Evolutionary conservation across 805 yeast genomes (phyloP).

Genomic region (Debaryomyces prosopidis): DNA sequence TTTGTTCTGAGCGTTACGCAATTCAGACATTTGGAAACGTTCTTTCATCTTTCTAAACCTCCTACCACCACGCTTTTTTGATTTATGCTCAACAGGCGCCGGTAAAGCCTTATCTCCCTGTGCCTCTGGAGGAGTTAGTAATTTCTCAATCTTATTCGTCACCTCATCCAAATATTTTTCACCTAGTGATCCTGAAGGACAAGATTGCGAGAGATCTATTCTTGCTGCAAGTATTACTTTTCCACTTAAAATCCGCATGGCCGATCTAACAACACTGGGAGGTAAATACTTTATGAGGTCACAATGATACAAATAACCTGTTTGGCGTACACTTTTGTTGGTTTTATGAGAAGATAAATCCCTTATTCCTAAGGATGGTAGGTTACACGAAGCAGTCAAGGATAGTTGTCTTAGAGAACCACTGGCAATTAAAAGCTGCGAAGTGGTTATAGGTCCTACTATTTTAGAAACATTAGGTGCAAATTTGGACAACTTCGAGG

Average conservation of each 20-base stretch:
- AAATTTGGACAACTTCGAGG: slow-evolving; percentile 53
- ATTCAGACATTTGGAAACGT: slow-evolving; percentile 75
- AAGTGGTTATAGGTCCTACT: slow-evolving; percentile 70
- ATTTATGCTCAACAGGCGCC: slow-evolving; percentile 69
- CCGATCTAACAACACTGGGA: slow-evolving; percentile 60
- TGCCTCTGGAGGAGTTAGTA: slow-evolving; percentile 75
- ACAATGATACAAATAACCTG: slow-evolving; percentile 67
- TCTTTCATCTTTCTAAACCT: slow-evolving; percentile 78
- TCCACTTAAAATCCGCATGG: slow-evolving; percentile 75
- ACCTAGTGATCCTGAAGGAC: slow-evolving; percentile 57
- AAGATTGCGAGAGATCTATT: slow-evolving; percentile 56
- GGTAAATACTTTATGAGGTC: slow-evolving; percentile 62
- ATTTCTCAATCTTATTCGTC: slow-evolving; percentile 60
- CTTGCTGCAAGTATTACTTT: slow-evolving; percentile 83
- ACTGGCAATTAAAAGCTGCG: slow-evolving; percentile 65
- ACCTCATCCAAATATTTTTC: slow-evolving; percentile 60
- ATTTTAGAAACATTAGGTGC: slow-evolving; percentile 83
- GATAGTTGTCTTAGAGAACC: slow-evolving; percentile 73
- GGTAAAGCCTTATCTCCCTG: slow-evolving; percentile 64
- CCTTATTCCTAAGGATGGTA: slow-evolving; percentile 71
- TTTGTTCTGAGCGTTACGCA: slow-evolving; percentile 80
- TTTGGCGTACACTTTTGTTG: slow-evolving; percentile 50
- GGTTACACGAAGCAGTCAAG: slow-evolving; percentile 76
- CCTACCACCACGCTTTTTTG: slow-evolving; percentile 86
- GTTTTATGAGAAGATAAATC: slow-evolving; percentile 33